Conservation (phyloP, 768 basidiomycete genomes). For the Obba rivulosa region DNA sequence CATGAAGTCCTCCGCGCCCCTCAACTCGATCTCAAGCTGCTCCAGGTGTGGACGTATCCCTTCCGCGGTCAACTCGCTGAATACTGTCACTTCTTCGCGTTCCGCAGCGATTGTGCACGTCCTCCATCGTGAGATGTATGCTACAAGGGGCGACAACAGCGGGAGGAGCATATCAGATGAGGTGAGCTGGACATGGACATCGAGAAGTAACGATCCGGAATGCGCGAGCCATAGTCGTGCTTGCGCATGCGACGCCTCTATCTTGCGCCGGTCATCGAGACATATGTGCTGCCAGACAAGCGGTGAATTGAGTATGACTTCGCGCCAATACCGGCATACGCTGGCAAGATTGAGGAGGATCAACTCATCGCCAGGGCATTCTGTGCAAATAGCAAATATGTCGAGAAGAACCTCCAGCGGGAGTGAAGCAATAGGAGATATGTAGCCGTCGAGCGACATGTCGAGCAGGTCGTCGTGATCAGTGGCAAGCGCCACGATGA, state of each 20-base stretch:
- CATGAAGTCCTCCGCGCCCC: neutral
- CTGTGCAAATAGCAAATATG: slow-evolving; percentile 41
- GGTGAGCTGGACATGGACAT: slow-evolving; percentile 50
- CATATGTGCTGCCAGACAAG: slow-evolving; percentile 55
- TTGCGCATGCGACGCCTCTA: slow-evolving; percentile 38
- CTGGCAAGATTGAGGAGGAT: slow-evolving; percentile 43
- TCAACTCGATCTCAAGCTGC: neutral
- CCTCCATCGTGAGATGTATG: slow-evolving; percentile 54
- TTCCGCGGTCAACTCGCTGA: slow-evolving; percentile 18
- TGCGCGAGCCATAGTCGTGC: slow-evolving; percentile 49
- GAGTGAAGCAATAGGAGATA: neutral
- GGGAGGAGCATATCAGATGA: slow-evolving; percentile 51
- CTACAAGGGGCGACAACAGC: slow-evolving; percentile 57
- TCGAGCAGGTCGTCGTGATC: neutral
- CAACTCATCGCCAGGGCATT: slow-evolving; percentile 32
- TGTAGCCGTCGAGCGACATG: neutral
- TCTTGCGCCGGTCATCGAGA: slow-evolving; percentile 39
- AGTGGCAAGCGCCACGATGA: too few relatives aligned
- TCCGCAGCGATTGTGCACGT: slow-evolving; percentile 37
- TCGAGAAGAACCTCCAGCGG: slow-evolving; percentile 25
- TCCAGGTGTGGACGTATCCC: neutral
- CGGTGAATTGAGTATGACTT: slow-evolving; percentile 48
- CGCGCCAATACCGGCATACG: slow-evolving; percentile 59
- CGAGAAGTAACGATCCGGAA: slow-evolving; percentile 50
- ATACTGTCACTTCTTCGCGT: slow-evolving; percentile 26